These are phyloP conservation scores for Gillenia trifoliata DNA, from an alignment of 306 rosid genomes.

Conservation along the genomic window DNA sequence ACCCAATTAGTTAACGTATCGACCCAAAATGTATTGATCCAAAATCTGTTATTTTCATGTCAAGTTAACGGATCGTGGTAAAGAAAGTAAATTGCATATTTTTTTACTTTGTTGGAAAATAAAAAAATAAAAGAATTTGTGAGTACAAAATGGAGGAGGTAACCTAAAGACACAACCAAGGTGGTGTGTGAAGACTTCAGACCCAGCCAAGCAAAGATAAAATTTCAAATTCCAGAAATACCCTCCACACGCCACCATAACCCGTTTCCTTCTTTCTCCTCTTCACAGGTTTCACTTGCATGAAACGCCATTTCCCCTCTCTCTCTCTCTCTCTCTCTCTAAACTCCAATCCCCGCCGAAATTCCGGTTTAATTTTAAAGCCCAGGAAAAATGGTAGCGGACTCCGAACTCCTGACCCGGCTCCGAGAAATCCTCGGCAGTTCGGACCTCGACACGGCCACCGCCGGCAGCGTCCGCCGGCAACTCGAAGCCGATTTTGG, in stretches of 20 bases:
- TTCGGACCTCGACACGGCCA: conserved; percentile 36
- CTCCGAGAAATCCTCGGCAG: conserved; percentile 28
- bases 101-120: too few species aligned
- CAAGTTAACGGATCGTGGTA: too few species aligned
- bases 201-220: not conserved
- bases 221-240: not conserved
- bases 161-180: not conserved
- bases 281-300: conserved; percentile 21
- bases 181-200: not conserved
- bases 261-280: not conserved
- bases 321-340: not conserved
- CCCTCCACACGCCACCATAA: conserved; percentile 5
- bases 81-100: too few species aligned
- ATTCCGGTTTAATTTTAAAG: not conserved
- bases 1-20: too few species aligned
- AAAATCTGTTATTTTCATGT: too few species aligned
- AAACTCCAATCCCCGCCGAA: not conserved
- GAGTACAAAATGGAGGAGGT: not conserved
- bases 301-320: conserved; percentile 21
- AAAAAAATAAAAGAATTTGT: too few species aligned
- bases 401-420: conserved; percentile 26
- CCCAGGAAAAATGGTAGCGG: conserved; percentile 23
- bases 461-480: conserved; percentile 39
- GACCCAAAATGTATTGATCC: too few species aligned
- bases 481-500: conserved; percentile 31